These are phyloP conservation scores for Pulveroboletus ravenelii DNA, from an alignment of 768 basidiomycete species.

Conservation along the genomic window DNA sequence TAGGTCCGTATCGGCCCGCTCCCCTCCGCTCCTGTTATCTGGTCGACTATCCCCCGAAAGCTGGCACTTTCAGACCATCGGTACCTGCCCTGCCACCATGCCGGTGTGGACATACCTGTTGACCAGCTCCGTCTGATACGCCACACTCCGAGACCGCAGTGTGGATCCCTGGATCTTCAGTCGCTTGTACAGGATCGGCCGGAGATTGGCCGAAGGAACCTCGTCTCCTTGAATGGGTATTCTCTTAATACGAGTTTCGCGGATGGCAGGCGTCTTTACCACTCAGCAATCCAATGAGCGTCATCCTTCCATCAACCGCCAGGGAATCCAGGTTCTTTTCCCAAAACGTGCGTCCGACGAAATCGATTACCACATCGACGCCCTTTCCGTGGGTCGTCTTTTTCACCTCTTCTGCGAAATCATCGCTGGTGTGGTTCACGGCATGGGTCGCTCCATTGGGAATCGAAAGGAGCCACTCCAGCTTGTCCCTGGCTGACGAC, in stretches of 20 bases:
- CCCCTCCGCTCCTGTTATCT: conserved; percentile 56
- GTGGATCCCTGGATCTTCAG: conserved; percentile 88
- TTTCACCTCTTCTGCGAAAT: conserved; percentile 74
- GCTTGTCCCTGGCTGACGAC: conserved; percentile 79
- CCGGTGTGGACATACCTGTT: conserved; percentile 37
- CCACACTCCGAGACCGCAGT: conserved; percentile 64
- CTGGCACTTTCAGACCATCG: conserved; percentile 25
- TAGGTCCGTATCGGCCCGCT: conserved; percentile 63
- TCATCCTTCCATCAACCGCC: conserved; percentile 73
- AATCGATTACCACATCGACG: conserved; percentile 81
- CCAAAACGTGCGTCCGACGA: conserved; percentile 75
- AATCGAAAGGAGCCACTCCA: conserved; percentile 65
- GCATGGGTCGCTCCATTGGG: conserved; percentile 68
- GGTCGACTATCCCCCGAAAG: conserved; percentile 53
- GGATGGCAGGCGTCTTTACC: conserved; percentile 39
- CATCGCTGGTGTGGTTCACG: conserved; percentile 80
- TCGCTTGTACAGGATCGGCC: conserved; percentile 74
- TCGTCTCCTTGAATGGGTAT: conserved; percentile 41
- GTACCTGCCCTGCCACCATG: not conserved
- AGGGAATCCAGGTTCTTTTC: conserved; percentile 65
- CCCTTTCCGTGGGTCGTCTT: conserved; percentile 64
- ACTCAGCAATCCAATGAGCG: conserved; percentile 58
- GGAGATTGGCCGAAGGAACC: conserved; percentile 51
- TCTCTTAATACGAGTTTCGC: conserved; percentile 19
- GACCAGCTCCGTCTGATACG: conserved; percentile 75